Percentiles rank a stretch among this genome's conserved stretches.
Evolutionary conservation across 441 rosid species (phyloP).

Genomic region (Euphorbia celastroides): DNA sequence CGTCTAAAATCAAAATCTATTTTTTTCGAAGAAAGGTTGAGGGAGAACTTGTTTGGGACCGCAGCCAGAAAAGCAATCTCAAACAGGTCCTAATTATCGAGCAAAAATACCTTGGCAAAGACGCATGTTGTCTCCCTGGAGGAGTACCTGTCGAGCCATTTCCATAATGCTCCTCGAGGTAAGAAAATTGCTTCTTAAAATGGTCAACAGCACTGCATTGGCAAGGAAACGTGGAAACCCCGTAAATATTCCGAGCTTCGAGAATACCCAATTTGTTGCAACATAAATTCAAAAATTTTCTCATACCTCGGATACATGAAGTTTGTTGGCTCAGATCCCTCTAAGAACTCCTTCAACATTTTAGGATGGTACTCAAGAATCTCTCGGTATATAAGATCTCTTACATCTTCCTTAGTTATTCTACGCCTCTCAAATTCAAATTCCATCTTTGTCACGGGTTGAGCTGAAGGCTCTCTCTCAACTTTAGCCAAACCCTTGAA

Average conservation of each 20-base stretch:
- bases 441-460: constrained; percentile 90
- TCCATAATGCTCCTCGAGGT: constrained; percentile 88
- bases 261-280: too few species aligned
- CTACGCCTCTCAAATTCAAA: constrained; percentile 98
- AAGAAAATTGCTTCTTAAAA: constrained; percentile 94
- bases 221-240: constrained; percentile 14
- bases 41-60: too few species aligned
- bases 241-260: too few species aligned
- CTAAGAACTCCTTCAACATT: constrained; percentile 92
- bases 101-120: constrained; percentile 95
- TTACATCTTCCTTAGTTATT: constrained; percentile 84
- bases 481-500: too few species aligned
- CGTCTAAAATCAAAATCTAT: too few species aligned
- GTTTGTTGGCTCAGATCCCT: constrained; percentile 94
- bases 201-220: constrained; percentile 88
- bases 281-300: neutral
- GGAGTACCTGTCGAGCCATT: constrained; percentile 70
- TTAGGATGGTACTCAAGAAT: constrained; percentile 98
- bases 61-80: too few species aligned
- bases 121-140: constrained; percentile 88
- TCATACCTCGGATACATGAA: constrained; percentile 98
- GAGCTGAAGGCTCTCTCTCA: too few species aligned
- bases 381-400: constrained; percentile 96
- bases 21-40: too few species aligned
- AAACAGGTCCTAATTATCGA: too few species aligned